Conservation (phyloP, 345 rosid genomes). For the Odontarrhena argentea region DNA sequence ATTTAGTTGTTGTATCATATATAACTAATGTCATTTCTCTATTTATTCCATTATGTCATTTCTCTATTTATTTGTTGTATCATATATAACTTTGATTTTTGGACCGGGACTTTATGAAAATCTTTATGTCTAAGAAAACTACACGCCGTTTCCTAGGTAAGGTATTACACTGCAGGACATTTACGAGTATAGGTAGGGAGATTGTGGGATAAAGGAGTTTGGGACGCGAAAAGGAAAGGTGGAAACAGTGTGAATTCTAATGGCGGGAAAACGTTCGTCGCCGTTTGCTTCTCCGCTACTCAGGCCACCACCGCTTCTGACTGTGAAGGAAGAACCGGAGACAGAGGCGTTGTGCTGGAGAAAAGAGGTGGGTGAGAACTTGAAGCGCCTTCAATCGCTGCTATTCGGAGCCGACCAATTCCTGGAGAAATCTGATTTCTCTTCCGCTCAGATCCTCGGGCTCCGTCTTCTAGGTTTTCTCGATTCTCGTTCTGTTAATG, state of each 20-base stretch:
- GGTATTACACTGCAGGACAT: slow-evolving; percentile 16
- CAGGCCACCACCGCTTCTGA: slow-evolving; percentile 35
- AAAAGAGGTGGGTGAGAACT: slow-evolving; percentile 68
- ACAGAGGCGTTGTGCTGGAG: slow-evolving; percentile 56
- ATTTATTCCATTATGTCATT: too few species aligned
- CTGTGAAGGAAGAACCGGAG: slow-evolving; percentile 41
- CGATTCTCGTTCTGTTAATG: slow-evolving; percentile 66
- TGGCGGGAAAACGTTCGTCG: slow-evolving; percentile 61
- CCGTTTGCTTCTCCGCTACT: slow-evolving; percentile 41
- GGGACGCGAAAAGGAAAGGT: not conserved
- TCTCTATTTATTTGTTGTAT: too few species aligned
- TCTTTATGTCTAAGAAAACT: not conserved
- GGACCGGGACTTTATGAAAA: not conserved
- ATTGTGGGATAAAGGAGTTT: not conserved
- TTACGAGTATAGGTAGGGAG: not conserved
- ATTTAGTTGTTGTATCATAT: too few species aligned
- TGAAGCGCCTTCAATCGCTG: slow-evolving; percentile 86
- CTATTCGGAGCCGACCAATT: slow-evolving; percentile 77
- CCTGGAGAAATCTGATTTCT: slow-evolving; percentile 66
- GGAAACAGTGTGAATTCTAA: slow-evolving; percentile 6
- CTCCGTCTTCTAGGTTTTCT: slow-evolving; percentile 92
- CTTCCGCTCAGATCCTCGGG: slow-evolving; percentile 67
- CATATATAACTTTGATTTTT: too few species aligned
- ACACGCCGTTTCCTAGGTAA: not conserved
- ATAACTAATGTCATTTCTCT: too few species aligned